phyloP scores from a whole-genome alignment of 208 protist species.

The Trichomonas vaginalis region DNA sequence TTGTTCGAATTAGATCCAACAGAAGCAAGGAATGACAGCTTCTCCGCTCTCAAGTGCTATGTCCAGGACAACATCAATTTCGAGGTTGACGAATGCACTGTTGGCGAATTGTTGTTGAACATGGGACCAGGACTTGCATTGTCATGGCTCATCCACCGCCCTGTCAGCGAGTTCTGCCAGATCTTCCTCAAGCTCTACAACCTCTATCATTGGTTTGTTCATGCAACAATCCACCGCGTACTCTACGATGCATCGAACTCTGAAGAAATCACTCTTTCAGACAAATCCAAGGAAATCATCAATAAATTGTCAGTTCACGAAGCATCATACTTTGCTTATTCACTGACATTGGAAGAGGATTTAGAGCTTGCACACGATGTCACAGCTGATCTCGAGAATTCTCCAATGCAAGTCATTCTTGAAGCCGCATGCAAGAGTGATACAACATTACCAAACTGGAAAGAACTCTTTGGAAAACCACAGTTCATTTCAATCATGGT shows the following conservation, averaged over 20 bases:
- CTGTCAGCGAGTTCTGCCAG: not conserved
- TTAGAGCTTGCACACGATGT: not conserved
- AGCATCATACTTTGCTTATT: not conserved
- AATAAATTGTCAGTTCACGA: not conserved
- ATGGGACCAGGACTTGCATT: not conserved
- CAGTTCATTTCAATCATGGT: not conserved
- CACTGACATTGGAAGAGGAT: not conserved
- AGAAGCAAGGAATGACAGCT: not conserved
- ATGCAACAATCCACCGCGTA: not conserved
- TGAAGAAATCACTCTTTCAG: not conserved
- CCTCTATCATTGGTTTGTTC: not conserved
- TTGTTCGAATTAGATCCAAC: not conserved
- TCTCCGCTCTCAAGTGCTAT: not conserved
- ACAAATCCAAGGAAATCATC: not conserved
- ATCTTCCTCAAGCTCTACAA: not conserved
- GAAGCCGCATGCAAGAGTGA: not conserved
- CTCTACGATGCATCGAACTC: not conserved
- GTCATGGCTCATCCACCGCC: not conserved
- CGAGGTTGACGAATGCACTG: not conserved
- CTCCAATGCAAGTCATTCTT: not conserved
- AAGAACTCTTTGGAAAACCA: not conserved
- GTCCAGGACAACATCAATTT: not conserved
- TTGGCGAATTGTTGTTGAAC: not conserved
- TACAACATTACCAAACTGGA: not conserved
- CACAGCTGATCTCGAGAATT: not conserved